These are phyloP conservation scores for Davidsoniella eucalypti DNA, from an alignment of 2,329 filamentous ascomycete genomes.

Conservation along the genomic window DNA sequence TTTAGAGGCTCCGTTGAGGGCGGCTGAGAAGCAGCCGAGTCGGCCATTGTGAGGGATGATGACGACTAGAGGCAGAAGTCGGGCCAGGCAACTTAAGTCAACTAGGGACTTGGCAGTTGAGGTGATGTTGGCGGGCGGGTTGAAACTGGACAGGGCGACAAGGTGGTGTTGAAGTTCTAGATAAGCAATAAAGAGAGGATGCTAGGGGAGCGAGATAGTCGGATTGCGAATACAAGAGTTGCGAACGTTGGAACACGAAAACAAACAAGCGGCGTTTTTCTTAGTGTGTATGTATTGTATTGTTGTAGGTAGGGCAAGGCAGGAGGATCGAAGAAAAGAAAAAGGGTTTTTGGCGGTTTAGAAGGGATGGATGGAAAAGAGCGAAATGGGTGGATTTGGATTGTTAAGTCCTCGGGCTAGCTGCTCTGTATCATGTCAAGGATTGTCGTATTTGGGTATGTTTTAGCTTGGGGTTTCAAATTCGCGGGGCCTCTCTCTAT, in stretches of 20 bases:
- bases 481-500: not conserved
- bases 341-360: constrained; percentile 1
- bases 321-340: constrained; percentile 1
- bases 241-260: not conserved
- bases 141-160: not conserved
- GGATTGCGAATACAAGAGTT: not conserved
- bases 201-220: not conserved
- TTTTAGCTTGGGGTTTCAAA: constrained; percentile 7
- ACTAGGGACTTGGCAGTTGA: not conserved
- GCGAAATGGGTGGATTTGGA: not conserved
- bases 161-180: not conserved
- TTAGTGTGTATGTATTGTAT: too few species aligned
- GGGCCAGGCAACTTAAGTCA: not conserved
- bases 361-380: not conserved
- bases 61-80: constrained; percentile 13
- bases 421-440: constrained; percentile 6
- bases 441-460: not conserved
- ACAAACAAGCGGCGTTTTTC: too few species aligned
- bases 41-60: constrained; percentile 16
- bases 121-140: not conserved
- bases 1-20: constrained; percentile 13
- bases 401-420: not conserved
- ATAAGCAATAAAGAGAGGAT: not conserved
- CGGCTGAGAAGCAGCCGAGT: constrained; percentile 15
- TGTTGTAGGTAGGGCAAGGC: too few species aligned